Conservation (phyloP, 2,329 filamentous ascomycete genomes). For the Pestalotiopsis sp. region DNA sequence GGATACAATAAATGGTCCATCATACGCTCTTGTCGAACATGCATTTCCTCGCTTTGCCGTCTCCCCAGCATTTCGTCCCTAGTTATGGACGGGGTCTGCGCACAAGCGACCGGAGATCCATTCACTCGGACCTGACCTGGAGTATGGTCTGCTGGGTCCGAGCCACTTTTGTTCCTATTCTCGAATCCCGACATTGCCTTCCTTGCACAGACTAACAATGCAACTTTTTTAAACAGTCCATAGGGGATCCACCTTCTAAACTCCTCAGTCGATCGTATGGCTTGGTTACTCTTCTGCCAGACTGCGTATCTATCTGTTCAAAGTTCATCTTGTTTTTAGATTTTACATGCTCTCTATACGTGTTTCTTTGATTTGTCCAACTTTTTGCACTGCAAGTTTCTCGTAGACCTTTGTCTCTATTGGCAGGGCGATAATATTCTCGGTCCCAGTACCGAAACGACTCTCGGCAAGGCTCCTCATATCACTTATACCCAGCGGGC, state of each 20-base stretch:
- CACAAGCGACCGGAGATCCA: background rate
- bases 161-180: background rate
- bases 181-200: background rate
- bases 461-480: background rate
- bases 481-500: background rate
- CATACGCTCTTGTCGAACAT: constrained; percentile 12
- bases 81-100: background rate
- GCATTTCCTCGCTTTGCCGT: constrained; percentile 20
- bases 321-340: background rate
- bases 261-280: background rate
- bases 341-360: background rate
- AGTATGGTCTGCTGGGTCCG: background rate
- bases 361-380: background rate
- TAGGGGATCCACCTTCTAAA: background rate
- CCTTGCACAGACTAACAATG: background rate
- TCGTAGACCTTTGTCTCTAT: background rate
- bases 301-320: background rate
- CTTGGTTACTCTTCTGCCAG: background rate
- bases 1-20: constrained; percentile 12
- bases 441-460: background rate
- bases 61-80: background rate
- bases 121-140: background rate
- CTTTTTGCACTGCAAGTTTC: background rate
- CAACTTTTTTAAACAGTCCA: background rate
- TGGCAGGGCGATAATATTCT: background rate